Conservation (phyloP, 2,329 filamentous ascomycete species). For the Cytospora leucostoma region DNA sequence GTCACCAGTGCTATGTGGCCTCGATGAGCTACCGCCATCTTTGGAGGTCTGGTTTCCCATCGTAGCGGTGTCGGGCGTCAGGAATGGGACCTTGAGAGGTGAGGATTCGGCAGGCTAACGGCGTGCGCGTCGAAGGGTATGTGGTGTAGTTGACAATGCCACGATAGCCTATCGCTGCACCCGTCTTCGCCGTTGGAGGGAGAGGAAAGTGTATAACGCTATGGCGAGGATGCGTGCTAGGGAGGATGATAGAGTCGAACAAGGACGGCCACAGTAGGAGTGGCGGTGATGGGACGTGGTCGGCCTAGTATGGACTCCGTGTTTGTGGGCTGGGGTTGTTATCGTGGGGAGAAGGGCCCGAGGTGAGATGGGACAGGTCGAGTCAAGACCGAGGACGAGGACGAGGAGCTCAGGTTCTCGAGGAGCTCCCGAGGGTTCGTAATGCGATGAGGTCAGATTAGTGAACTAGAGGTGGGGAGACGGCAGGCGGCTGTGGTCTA, state of each 20-base stretch:
- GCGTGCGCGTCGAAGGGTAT: conserved; percentile 39
- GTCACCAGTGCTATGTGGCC: conserved; percentile 49
- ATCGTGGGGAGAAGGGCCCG: conserved; percentile 30
- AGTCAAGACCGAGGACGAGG: background rate
- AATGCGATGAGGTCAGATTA: conserved; percentile 19
- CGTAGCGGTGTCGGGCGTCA: conserved; percentile 29
- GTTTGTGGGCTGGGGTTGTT: conserved; percentile 41
- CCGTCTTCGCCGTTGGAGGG: conserved; percentile 36
- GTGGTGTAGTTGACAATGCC: conserved; percentile 37
- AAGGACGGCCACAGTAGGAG: conserved; percentile 50
- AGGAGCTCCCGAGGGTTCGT: conserved; percentile 13
- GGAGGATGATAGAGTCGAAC: conserved; percentile 57
- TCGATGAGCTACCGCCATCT: conserved; percentile 53
- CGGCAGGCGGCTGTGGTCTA: background rate
- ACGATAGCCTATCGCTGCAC: conserved; percentile 41
- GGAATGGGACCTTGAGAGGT: conserved; percentile 27
- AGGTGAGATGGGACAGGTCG: conserved; percentile 4
- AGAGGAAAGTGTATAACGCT: conserved; percentile 30
- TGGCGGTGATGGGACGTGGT: conserved; percentile 46
- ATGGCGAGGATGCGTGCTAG: conserved; percentile 40
- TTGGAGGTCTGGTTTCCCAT: conserved; percentile 80
- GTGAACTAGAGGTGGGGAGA: conserved; percentile 14
- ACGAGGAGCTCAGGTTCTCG: conserved; percentile 12
- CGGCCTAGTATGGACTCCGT: conserved; percentile 51
- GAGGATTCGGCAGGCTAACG: conserved; percentile 34